Conservation (phyloP, 805 yeast species). For the Kodamaea neixiangensis region DNA sequence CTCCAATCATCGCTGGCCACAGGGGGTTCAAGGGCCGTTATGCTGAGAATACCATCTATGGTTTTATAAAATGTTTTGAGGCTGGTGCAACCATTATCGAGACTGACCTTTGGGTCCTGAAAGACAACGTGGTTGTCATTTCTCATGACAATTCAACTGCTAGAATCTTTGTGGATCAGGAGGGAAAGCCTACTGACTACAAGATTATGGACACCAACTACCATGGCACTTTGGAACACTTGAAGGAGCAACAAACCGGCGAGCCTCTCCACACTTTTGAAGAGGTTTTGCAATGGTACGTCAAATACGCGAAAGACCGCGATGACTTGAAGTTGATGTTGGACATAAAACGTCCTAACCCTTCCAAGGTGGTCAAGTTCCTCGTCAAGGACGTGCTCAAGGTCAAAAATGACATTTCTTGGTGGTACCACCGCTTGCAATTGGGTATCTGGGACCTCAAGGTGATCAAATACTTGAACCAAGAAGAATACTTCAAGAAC, state of each 20-base stretch:
- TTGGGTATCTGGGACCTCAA: constrained; percentile 45
- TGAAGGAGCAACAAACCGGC: constrained; percentile 34
- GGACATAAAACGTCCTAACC: constrained; percentile 42
- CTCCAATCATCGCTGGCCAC: constrained; percentile 42
- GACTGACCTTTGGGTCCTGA: constrained; percentile 44
- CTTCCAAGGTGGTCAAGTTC: constrained; percentile 32
- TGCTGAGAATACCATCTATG: constrained; percentile 41
- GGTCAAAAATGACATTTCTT: constrained; percentile 30
- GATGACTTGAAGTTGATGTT: constrained; percentile 32
- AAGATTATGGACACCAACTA: constrained; percentile 35
- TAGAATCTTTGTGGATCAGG: constrained; percentile 34
- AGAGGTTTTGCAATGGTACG: constrained; percentile 36
- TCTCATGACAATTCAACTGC: constrained; percentile 44
- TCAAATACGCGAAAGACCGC: constrained; percentile 20
- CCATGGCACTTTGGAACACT: constrained; percentile 26
- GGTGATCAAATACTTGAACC: constrained; percentile 40
- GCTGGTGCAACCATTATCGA: constrained; percentile 42
- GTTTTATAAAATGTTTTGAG: constrained; percentile 38
- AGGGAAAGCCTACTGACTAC: constrained; percentile 37
- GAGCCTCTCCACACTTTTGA: constrained; percentile 35
- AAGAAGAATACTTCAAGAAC: constrained; percentile 35
- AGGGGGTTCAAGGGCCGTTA: constrained; percentile 44
- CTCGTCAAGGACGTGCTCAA: constrained; percentile 31
- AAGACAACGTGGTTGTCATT: constrained; percentile 39
- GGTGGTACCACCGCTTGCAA: constrained; percentile 41